Conservation (phyloP, 2,329 filamentous ascomycete species). For the Raffaelea arxii region DNA sequence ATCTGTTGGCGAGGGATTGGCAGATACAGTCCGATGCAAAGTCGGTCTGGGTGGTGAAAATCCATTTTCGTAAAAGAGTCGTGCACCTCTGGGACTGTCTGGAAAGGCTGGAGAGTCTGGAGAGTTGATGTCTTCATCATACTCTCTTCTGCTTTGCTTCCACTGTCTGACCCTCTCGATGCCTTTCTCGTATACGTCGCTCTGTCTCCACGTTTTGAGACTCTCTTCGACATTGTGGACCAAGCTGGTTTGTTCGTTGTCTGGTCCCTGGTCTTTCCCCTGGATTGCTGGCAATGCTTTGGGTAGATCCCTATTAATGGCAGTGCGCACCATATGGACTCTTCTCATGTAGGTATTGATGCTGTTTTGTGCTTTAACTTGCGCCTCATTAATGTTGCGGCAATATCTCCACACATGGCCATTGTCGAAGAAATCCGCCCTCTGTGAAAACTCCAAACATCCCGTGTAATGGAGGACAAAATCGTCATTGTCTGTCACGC, state of each 20-base stretch:
- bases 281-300: not conserved
- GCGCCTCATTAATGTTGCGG: no score
- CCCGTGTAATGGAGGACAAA: no score
- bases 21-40: not conserved
- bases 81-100: no score
- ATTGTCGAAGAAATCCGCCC: no score
- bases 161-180: not conserved
- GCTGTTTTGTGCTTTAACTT: no score
- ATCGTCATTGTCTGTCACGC: no score
- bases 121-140: not conserved
- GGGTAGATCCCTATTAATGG: not conserved
- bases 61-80: no score
- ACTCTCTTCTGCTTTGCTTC: not conserved
- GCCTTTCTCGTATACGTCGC: not conserved
- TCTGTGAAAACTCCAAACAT: no score
- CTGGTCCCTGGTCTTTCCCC: not conserved
- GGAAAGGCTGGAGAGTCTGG: not conserved
- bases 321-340: slow-evolving; percentile 2
- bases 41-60: not conserved
- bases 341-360: no score
- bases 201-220: not conserved
- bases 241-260: not conserved
- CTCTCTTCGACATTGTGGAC: not conserved
- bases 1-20: not conserved
- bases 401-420: no score